phyloP scores from a whole-genome alignment of 2,329 filamentous ascomycete genomes.

The Exophiala spinifera region DNA sequence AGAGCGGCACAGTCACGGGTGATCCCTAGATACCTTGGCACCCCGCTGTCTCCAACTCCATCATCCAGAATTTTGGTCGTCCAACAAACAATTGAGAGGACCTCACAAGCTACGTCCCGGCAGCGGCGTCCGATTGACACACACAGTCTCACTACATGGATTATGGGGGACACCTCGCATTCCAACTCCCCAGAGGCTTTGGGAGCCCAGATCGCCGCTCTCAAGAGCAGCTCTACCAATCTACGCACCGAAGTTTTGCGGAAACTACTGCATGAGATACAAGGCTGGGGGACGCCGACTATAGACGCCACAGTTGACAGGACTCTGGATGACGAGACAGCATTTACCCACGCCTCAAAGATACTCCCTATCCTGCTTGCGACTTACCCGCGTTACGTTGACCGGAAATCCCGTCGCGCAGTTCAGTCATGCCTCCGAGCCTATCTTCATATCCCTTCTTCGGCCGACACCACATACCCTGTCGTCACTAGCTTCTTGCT shows the following conservation, averaged over 20 bases:
- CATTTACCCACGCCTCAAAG: background rate
- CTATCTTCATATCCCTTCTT: constrained; percentile 58
- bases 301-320: background rate
- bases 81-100: too few species aligned
- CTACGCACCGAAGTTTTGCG: constrained; percentile 24
- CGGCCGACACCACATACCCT: constrained; percentile 37
- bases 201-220: constrained; percentile 12
- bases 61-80: constrained; percentile 3
- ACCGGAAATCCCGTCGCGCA: constrained; percentile 77
- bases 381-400: constrained; percentile 83
- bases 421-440: constrained; percentile 75
- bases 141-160: constrained; percentile 14
- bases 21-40: too few species aligned
- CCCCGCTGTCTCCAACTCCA: constrained; percentile 1
- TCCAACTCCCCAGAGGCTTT: constrained; percentile 8
- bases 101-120: background rate
- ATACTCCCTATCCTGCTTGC: constrained; percentile 60
- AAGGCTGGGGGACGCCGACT: constrained; percentile 12
- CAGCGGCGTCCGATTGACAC: background rate
- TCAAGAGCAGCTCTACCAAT: constrained; percentile 26
- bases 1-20: too few species aligned
- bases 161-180: constrained; percentile 22
- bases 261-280: constrained; percentile 22
- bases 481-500: constrained; percentile 63
- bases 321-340: constrained; percentile 5